phyloP scores from a whole-genome alignment of 2,329 filamentous ascomycete species.

The Stemphylium lycopersici region DNA sequence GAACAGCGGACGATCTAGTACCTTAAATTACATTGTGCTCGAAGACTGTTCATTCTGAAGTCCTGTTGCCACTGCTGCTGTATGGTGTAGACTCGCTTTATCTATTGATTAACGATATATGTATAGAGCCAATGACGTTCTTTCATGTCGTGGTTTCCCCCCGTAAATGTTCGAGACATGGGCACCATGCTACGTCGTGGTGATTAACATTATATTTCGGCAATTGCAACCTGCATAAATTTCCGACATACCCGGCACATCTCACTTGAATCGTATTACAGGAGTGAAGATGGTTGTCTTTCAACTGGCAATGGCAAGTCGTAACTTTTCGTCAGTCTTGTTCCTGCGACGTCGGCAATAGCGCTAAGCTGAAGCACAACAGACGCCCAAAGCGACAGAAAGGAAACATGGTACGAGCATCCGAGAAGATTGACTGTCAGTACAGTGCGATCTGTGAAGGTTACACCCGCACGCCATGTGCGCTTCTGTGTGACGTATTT shows the following conservation, averaged over 20 bases:
- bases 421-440: no score
- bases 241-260: constrained; percentile 8
- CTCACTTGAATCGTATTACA: background rate
- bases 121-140: constrained; percentile 7
- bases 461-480: background rate
- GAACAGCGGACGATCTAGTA: background rate
- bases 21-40: constrained; percentile 1
- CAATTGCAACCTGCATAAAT: constrained; percentile 8
- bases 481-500: background rate
- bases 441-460: no score
- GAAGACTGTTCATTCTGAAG: background rate
- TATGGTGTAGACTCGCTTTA: constrained; percentile 10
- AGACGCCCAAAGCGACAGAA: no score
- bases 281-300: background rate
- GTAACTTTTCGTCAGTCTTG: no score
- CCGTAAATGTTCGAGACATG: background rate
- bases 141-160: background rate
- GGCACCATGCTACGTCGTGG: background rate
- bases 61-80: background rate
- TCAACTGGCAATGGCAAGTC: background rate
- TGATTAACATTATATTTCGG: constrained; percentile 10
- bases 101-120: constrained; percentile 11
- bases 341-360: no score
- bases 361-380: no score
- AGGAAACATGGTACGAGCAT: no score